A percentile compares a stretch with the other conserved stretches of the same genome.
Evolutionary conservation across 768 basidiomycete species (phyloP).

Genomic region (Vishniacozyma victoriae): DNA sequence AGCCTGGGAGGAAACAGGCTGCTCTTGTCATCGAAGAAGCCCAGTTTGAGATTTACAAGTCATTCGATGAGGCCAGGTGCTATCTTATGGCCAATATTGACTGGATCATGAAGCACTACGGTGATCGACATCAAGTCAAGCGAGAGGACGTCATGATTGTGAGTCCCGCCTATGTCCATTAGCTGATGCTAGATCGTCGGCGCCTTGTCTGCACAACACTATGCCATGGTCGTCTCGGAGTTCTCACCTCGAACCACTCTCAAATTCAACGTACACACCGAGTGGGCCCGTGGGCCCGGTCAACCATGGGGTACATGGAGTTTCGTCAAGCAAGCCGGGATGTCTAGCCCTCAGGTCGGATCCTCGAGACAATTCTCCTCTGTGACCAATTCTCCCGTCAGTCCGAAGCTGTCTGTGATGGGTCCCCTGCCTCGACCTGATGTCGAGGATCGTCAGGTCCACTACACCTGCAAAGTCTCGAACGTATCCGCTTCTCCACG

Average conservation of each 20-base stretch:
- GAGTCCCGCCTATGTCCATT: constrained; percentile 1
- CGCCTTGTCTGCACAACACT: constrained; percentile 62
- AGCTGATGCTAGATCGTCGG: constrained; percentile 50
- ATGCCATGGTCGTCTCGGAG: constrained; percentile 65
- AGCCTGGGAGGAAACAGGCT: constrained; percentile 62
- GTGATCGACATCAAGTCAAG: constrained; percentile 49
- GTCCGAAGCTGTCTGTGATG: not conserved
- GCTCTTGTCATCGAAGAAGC: constrained; percentile 65
- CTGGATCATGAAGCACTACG: constrained; percentile 58
- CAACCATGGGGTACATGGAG: constrained; percentile 72
- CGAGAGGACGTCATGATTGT: constrained; percentile 59
- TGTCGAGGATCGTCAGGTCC: constrained; percentile 14
- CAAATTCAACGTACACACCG: constrained; percentile 61
- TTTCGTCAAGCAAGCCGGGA: constrained; percentile 2
- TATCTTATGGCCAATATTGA: constrained; percentile 72
- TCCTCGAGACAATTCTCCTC: not conserved
- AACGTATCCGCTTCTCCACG: constrained; percentile 12
- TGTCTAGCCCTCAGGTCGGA: too few species aligned
- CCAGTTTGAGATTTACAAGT: constrained; percentile 62
- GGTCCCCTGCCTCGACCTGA: not conserved
- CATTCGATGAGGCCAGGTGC: constrained; percentile 58
- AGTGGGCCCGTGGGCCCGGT: constrained; percentile 49
- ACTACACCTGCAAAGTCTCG: constrained; percentile 27
- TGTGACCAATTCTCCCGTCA: too few species aligned
- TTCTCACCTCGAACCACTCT: constrained; percentile 20